phyloP scores from a whole-genome alignment of 1,139 yeast species.

The Saccharomycopsis phalli region DNA sequence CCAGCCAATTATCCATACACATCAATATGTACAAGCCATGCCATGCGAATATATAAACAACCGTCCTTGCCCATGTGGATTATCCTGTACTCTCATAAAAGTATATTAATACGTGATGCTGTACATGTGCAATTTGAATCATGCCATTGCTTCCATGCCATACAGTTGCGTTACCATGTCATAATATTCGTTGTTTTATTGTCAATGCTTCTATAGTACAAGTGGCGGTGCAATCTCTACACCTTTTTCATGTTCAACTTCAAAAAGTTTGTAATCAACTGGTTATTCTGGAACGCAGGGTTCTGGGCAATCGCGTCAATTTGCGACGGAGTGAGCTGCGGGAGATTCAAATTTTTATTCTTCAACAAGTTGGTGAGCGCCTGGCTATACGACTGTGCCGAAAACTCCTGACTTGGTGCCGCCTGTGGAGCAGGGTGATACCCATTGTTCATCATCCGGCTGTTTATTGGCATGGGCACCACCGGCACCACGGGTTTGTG shows the following conservation, averaged over 20 bases:
- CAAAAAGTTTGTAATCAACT: slow-evolving; percentile 18
- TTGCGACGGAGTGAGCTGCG: slow-evolving; percentile 17
- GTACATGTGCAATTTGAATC: too few species aligned
- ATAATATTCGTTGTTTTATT: too few species aligned
- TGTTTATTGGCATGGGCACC: neutral
- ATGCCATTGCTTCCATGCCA: too few species aligned
- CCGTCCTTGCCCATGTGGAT: too few species aligned
- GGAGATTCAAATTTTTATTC: slow-evolving; percentile 16
- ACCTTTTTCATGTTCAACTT: slow-evolving; percentile 9
- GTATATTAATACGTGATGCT: too few species aligned
- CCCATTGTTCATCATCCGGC: neutral
- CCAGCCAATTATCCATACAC: too few species aligned
- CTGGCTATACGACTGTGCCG: slow-evolving; percentile 17
- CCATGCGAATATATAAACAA: too few species aligned
- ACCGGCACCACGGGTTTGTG: neutral
- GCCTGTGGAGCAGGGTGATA: neutral
- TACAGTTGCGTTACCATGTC: too few species aligned
- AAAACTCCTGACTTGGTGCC: slow-evolving; percentile 1
- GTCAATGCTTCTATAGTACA: too few species aligned
- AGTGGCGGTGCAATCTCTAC: too few species aligned
- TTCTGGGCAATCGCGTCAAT: slow-evolving; percentile 15
- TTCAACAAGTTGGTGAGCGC: slow-evolving; percentile 12
- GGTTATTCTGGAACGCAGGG: slow-evolving; percentile 19
- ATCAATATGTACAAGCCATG: too few species aligned
- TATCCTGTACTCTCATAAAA: too few species aligned